A percentile compares a stretch with the other conserved stretches of the same genome.
phyloP scores from a whole-genome alignment of 2,329 filamentous ascomycete species.

The Fusarium sp. region DNA sequence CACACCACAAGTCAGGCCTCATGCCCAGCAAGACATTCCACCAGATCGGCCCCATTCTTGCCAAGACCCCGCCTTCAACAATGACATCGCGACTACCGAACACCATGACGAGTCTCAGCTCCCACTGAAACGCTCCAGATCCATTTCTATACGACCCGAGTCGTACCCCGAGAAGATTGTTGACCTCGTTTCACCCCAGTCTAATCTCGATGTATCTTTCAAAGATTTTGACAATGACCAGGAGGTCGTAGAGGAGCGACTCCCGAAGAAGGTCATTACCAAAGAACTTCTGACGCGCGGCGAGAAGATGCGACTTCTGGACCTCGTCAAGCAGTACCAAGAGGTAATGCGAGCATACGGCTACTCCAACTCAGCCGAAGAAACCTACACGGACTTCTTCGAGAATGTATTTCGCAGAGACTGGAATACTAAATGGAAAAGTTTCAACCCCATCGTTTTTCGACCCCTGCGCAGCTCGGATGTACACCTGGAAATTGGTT shows the following conservation, averaged over 20 bases:
- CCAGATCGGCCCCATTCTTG: not conserved
- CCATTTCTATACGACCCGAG: not conserved
- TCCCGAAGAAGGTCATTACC: not conserved
- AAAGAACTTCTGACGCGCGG: not conserved
- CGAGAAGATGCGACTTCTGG: constrained; percentile 12
- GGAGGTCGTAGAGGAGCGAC: not conserved
- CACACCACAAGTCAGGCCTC: too few species aligned
- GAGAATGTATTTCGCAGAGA: not conserved
- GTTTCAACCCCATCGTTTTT: not conserved
- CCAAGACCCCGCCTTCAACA: fast-evolving
- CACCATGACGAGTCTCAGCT: not conserved
- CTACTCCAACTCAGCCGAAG: not conserved
- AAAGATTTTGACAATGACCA: not conserved
- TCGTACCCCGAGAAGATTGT: not conserved
- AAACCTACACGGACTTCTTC: not conserved
- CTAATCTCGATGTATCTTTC: not conserved
- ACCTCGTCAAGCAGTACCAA: constrained; percentile 8
- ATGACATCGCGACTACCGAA: not conserved
- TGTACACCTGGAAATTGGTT: not conserved
- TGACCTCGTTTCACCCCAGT: not conserved
- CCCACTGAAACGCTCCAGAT: not conserved
- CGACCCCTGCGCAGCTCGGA: not conserved
- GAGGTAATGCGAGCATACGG: not conserved
- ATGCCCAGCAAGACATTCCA: not conserved
- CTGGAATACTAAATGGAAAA: not conserved